Conservation (phyloP, 2,329 filamentous ascomycete genomes). For the Tolypocladium paradoxum region DNA sequence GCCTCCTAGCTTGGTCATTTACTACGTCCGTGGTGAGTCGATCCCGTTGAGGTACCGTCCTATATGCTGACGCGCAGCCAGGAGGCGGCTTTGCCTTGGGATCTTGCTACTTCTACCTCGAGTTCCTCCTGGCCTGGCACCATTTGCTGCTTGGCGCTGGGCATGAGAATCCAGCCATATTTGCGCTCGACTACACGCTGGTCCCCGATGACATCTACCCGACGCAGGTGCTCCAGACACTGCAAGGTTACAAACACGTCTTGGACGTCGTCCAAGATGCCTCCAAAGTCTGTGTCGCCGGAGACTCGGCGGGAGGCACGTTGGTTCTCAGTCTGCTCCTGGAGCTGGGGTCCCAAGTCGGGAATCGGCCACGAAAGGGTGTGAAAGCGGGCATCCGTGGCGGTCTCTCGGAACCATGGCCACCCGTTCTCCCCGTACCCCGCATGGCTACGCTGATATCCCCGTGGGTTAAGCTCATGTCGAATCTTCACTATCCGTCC, state of each 20-base stretch:
- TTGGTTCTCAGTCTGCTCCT: slow-evolving; percentile 64
- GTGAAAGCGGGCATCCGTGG: slow-evolving; percentile 5
- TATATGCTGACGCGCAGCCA: slow-evolving; percentile 15
- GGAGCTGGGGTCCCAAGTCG: slow-evolving; percentile 38
- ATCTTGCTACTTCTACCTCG: slow-evolving; percentile 72
- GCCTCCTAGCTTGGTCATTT: slow-evolving; percentile 66
- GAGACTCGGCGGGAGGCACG: slow-evolving; percentile 71
- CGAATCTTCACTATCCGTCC: slow-evolving; percentile 55
- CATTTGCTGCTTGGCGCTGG: slow-evolving; percentile 51
- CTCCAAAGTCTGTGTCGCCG: slow-evolving; percentile 57
- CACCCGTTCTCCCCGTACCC: slow-evolving; percentile 18
- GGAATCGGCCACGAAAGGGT: slow-evolving; percentile 9
- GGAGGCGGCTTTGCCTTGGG: slow-evolving; percentile 79
- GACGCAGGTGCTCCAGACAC: slow-evolving; percentile 58
- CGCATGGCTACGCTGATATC: slow-evolving; percentile 62
- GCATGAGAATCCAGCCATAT: slow-evolving; percentile 66
- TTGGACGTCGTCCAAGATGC: slow-evolving; percentile 47
- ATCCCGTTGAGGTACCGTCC: neutral
- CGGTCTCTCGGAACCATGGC: slow-evolving; percentile 6
- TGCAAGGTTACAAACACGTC: slow-evolving; percentile 61
- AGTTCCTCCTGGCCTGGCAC: slow-evolving; percentile 68
- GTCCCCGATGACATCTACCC: slow-evolving; percentile 67
- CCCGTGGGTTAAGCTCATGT: slow-evolving; percentile 69
- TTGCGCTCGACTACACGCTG: slow-evolving; percentile 70
- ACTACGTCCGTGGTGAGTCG: slow-evolving; percentile 65